These are phyloP conservation scores for Eudorina sp. DNA, from an alignment of 139 green algal species.

Conservation along the genomic window DNA sequence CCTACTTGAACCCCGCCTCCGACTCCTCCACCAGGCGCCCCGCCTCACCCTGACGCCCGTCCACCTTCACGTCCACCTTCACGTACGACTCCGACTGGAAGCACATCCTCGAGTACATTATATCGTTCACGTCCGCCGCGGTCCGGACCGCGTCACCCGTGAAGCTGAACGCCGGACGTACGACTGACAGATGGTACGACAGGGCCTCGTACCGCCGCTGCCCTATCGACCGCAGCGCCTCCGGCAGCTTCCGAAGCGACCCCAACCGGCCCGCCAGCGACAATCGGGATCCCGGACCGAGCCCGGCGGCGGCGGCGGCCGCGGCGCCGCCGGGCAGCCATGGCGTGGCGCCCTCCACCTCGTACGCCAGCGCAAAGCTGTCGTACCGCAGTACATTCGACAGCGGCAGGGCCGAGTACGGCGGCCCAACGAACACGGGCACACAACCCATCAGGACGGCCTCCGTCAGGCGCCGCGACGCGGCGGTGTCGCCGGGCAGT, in stretches of 20 bases:
- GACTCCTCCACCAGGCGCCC: no score
- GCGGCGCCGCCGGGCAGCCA: not conserved
- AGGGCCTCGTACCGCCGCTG: not conserved
- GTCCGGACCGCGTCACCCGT: not conserved
- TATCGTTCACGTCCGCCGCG: not conserved
- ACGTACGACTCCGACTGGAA: not conserved
- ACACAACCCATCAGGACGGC: not conserved
- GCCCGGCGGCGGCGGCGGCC: not conserved
- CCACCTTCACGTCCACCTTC: not conserved
- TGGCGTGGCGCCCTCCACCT: not conserved
- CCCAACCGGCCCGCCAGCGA: not conserved
- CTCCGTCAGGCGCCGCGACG: not conserved
- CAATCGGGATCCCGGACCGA: not conserved
- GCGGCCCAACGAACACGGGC: slow-evolving; percentile 5
- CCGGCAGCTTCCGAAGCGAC: not conserved
- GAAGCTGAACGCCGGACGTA: not conserved
- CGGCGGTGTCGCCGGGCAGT: not conserved
- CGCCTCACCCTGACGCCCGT: no score
- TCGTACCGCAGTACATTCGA: not conserved
- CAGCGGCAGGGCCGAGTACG: not conserved
- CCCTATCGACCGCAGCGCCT: not conserved
- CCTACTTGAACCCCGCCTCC: no score
- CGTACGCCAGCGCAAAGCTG: not conserved
- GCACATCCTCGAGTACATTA: slow-evolving; percentile 16
- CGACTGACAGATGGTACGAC: not conserved